These are phyloP conservation scores for Candida glucosophila DNA, from an alignment of 1,139 yeast species.

Conservation along the genomic window DNA sequence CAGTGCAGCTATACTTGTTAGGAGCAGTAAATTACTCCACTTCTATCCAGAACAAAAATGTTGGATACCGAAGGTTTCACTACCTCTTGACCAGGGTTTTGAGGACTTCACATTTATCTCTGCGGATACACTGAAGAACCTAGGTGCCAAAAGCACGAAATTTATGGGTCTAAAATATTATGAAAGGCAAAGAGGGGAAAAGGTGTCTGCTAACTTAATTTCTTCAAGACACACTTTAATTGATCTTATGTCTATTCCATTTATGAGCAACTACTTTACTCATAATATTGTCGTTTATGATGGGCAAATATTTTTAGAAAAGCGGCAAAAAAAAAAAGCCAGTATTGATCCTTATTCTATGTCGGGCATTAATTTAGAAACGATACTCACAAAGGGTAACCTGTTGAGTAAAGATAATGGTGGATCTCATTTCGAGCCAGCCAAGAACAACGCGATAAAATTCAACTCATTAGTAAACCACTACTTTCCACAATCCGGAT, in stretches of 20 bases:
- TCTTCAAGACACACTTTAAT: conserved; percentile 6
- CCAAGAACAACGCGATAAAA: conserved; percentile 5
- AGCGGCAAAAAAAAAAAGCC: neutral
- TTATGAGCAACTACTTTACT: conserved; percentile 1
- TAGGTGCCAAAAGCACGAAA: conserved; percentile 5
- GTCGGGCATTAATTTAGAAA: conserved; percentile 7
- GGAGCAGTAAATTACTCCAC: conserved; percentile 2
- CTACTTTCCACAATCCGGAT: conserved; percentile 3
- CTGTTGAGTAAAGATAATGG: conserved; percentile 1
- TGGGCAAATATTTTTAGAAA: conserved; percentile 5
- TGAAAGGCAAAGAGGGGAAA: conserved; percentile 3
- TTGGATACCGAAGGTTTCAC: no score
- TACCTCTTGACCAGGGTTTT: conserved; percentile 4
- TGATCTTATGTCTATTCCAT: conserved; percentile 4
- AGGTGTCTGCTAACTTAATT: conserved; percentile 4
- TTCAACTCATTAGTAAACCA: conserved; percentile 6
- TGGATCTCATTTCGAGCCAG: conserved; percentile 2
- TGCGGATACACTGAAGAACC: neutral
- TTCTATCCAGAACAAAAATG: no score
- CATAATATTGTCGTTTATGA: conserved; percentile 5
- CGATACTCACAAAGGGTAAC: conserved; percentile 3
- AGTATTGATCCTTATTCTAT: conserved; percentile 4
- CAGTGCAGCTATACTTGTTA: neutral
- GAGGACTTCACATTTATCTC: neutral
- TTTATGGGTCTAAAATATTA: conserved; percentile 4